A percentile compares a stretch with the other conserved stretches of the same genome.
Evolutionary conservation across 2,329 filamentous ascomycete species (phyloP).

Genomic region (Aspergillus pseudoterreus): DNA sequence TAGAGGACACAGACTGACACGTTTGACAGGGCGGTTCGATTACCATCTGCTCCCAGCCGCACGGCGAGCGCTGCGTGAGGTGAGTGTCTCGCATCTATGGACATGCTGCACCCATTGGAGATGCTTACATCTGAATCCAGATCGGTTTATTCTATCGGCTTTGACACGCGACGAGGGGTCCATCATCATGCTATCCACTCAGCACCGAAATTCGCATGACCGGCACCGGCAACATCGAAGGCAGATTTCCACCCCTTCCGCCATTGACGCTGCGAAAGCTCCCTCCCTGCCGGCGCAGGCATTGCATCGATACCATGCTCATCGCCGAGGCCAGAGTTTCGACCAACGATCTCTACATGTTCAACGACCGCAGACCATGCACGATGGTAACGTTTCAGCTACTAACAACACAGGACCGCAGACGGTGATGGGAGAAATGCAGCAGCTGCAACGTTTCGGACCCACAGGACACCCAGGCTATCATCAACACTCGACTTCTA

Average conservation of each 20-base stretch:
- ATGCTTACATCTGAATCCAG: conserved; percentile 16
- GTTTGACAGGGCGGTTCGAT: conserved; percentile 57
- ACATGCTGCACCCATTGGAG: neutral
- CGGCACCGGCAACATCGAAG: conserved; percentile 75
- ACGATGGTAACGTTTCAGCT: conserved; percentile 53
- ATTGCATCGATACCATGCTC: conserved; percentile 55
- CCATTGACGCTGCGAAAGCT: conserved; percentile 72
- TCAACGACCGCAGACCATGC: conserved; percentile 43
- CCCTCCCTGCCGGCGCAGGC: conserved; percentile 56
- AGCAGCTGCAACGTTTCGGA: conserved; percentile 73
- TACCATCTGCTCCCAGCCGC: conserved; percentile 46
- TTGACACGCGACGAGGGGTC: conserved; percentile 16
- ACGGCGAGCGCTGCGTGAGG: conserved; percentile 84
- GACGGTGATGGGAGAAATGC: conserved; percentile 77
- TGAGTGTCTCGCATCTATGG: conserved; percentile 31
- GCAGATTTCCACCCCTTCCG: conserved; percentile 80
- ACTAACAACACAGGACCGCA: conserved; percentile 55
- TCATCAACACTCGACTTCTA: conserved; percentile 29
- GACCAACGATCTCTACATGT: conserved; percentile 64
- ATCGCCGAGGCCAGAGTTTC: conserved; percentile 81
- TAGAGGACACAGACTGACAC: conserved; percentile 44
- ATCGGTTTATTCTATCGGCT: conserved; percentile 41
- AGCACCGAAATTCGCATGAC: conserved; percentile 67
- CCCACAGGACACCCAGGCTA: conserved; percentile 62
- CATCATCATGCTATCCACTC: conserved; percentile 73